Evolutionary conservation across 768 basidiomycete genomes (phyloP).

Genomic region (Suillus decipiens): DNA sequence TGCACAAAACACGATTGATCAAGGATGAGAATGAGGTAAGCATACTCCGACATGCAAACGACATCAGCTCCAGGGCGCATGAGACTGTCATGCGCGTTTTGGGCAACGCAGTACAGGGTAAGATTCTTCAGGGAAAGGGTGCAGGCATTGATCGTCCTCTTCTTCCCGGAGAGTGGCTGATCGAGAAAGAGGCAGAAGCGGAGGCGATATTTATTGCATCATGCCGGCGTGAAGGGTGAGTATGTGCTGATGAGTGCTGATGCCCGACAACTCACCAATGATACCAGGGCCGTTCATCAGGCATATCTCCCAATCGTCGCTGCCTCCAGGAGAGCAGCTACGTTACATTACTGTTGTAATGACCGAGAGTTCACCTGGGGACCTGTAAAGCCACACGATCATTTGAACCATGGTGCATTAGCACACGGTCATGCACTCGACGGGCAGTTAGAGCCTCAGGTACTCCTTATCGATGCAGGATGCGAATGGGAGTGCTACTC

Average conservation of each 20-base stretch:
- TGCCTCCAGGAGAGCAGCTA: slow-evolving; percentile 81
- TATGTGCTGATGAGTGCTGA: slow-evolving; percentile 5
- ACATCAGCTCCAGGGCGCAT: slow-evolving; percentile 87
- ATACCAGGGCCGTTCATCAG: slow-evolving; percentile 71
- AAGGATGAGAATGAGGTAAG: slow-evolving; percentile 78
- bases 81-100: slow-evolving; percentile 91
- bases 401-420: slow-evolving; percentile 51
- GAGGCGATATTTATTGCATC: slow-evolving; percentile 93
- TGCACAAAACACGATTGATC: slow-evolving; percentile 79
- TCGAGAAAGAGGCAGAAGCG: slow-evolving; percentile 91
- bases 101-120: slow-evolving; percentile 67
- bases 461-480: slow-evolving; percentile 91
- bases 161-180: slow-evolving; percentile 82
- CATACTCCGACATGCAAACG: slow-evolving; percentile 76
- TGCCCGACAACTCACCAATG: background rate
- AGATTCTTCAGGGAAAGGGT: slow-evolving; percentile 46
- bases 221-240: slow-evolving; percentile 85
- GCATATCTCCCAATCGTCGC: slow-evolving; percentile 95
- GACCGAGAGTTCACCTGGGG: slow-evolving; percentile 87
- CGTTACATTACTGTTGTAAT: slow-evolving; percentile 94
- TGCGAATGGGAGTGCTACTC: slow-evolving; percentile 83
- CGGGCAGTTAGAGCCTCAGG: slow-evolving; percentile 59
- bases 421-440: slow-evolving; percentile 35
- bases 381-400: slow-evolving; percentile 58
- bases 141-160: slow-evolving; percentile 46